phyloP scores from a whole-genome alignment of 164 flowering plant genomes.

The Umbilicus rupestris region DNA sequence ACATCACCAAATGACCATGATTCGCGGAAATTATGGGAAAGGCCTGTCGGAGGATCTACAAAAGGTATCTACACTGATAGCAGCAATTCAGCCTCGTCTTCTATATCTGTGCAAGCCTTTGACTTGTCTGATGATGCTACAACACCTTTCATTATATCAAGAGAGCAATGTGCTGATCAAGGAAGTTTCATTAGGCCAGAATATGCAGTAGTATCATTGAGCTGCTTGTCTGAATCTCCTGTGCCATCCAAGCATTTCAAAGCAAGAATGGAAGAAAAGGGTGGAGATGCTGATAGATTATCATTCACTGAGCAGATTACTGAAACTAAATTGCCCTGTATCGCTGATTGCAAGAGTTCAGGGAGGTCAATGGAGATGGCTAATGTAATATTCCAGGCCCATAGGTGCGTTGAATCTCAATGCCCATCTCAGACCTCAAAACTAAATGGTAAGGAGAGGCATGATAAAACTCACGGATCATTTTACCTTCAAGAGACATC shows the following conservation, averaged over 20 bases:
- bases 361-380: background rate
- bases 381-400: background rate
- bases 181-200: slow-evolving; percentile 13
- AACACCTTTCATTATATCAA: slow-evolving; percentile 25
- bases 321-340: background rate
- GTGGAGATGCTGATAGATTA: background rate
- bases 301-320: background rate
- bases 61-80: slow-evolving; percentile 37
- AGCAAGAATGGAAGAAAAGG: background rate
- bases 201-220: background rate
- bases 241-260: background rate
- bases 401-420: background rate
- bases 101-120: slow-evolving; percentile 42
- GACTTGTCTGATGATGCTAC: slow-evolving; percentile 37
- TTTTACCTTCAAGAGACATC: background rate
- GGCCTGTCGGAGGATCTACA: slow-evolving; percentile 20
- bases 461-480: background rate
- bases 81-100: slow-evolving; percentile 53
- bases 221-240: background rate
- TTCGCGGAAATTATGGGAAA: slow-evolving; percentile 18
- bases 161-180: slow-evolving; percentile 18
- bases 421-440: background rate
- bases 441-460: background rate
- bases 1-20: slow-evolving; percentile 17
- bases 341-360: background rate